Evolutionary conservation across 2,329 filamentous ascomycete genomes (phyloP), one percentile per base, ranked within the genome.

Genomic region (Fusarium oxysporum): DNA sequence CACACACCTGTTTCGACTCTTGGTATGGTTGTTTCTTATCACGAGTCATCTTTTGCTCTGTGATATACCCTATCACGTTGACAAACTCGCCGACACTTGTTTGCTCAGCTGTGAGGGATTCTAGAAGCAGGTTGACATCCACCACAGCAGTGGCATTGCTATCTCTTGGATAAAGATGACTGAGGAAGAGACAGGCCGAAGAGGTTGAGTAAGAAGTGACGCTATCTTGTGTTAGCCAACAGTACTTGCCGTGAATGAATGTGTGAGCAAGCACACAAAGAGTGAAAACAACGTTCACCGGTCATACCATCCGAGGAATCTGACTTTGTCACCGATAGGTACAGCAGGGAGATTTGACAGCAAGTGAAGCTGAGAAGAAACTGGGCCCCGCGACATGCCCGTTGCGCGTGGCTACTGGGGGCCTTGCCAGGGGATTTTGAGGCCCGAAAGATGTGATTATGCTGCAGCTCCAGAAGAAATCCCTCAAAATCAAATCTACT

Each of bases 281-380:
- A 53, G 40, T 38, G 37, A 10, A 51, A 66, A 58, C 37, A 50
- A 45, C 43, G 47, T 55, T 65, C 53, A 45, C 48, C 56, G 55
- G 47, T 83, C 90, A 84, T 87, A 97, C 96, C 95, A 98, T 82
- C 94, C 95, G 56, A 98, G 83, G 81, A 98, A 97, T 69, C 96
- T 92, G 68, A 98, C 92, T 83, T 98, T 98, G n/a, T 90, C 89
- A 44, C 89, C 89, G 19, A 84, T 72, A n/a, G 83, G 78, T 54
- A 84, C 84, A 56, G 79, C 78, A 7, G 87, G 83, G 19, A 95
- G 83, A 63, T 88, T 84, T 19, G 88, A 89, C 61, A 96, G 85
- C 67, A 94, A 90, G 67, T 91, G 90, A 44, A 91, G 84, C 65
- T 83, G 85, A 28, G 91, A 92, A 11, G 94, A 88, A 37, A 89